Evolutionary conservation across 1,284 basidiomycete genomes (phyloP), one percentile per base, ranked within the genome.

Genomic region (Malassezia slooffiae): DNA sequence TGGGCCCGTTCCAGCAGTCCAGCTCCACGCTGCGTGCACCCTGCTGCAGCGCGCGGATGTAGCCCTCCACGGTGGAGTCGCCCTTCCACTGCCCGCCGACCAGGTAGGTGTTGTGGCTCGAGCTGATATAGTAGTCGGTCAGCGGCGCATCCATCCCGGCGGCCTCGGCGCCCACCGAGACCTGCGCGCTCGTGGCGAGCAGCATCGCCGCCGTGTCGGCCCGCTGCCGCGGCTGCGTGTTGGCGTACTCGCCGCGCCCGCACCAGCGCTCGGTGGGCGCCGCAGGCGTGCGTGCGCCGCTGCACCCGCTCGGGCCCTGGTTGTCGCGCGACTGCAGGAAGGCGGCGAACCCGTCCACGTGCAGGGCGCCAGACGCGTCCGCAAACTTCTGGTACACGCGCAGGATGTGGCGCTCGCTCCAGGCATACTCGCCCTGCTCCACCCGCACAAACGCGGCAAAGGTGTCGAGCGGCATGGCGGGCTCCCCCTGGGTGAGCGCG

Each of bases 101-200:
- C 4, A 99, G 80, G 62, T 99, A 97, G 0, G 93, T 97, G 62
- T 99, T 97, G 67, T 97, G 93, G 23, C 87, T 91, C 13, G 86
- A 85, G 4, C 86, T 89, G 60, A 96, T 82, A 62, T 77, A 93
- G 69, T 96, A 96, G 48, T 93, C 83, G 5, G 80, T 77, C 9
- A 95, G 72, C 0, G 91, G 87, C 1, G 76, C 75, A 0, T 80
- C 81, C 86, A 95, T 72, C 12, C 24, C 8, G 5, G 5, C 29
- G 10, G 22, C 21, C 5, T 19, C 22, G 3, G 27, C 42, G 5
- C n/a, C 22, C 17, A 9, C 12, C 7, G 11, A 11, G 7, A 2
- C 15, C 17, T 15, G 17, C 17, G 7, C 17, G n/a, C 3, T 9
- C 30, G n/a, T 11, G 15, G 10, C 13, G 19, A 15, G n/a, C 23